Evolutionary conservation across 2,329 filamentous ascomycete genomes (phyloP).

Genomic region (Aureobasidium pullulans): DNA sequence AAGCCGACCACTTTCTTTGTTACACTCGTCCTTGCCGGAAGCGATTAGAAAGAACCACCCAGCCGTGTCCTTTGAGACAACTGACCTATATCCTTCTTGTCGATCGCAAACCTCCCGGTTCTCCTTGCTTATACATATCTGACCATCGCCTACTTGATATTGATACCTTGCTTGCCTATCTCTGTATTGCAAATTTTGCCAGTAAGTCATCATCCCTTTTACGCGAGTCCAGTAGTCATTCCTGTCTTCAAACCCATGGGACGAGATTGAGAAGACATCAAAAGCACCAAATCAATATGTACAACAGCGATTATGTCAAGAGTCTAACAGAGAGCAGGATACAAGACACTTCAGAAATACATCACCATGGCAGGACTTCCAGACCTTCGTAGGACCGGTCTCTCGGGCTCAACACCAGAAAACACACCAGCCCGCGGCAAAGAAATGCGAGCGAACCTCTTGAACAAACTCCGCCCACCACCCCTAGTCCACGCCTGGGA

Average conservation of each 20-base stretch:
- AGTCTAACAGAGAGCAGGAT: no score
- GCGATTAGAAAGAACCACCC: not conserved
- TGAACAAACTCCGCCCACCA: conserved; percentile 35
- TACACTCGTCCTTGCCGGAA: not conserved
- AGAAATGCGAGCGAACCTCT: conserved; percentile 54
- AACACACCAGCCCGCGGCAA: conserved; percentile 67
- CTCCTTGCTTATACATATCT: not conserved
- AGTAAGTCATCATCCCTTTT: not conserved
- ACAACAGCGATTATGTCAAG: no score
- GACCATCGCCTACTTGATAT: not conserved
- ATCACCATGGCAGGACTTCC: conserved; percentile 16
- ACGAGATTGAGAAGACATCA: no score
- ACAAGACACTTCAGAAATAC: no score
- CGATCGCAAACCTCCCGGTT: not conserved
- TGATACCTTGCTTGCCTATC: not conserved
- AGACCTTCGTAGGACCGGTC: conserved; percentile 33
- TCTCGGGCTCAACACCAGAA: conserved; percentile 55
- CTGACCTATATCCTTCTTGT: not conserved
- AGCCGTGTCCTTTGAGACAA: not conserved
- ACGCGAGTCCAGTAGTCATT: no score
- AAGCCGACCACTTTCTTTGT: not conserved
- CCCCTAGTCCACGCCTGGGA: conserved; percentile 46
- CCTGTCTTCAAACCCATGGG: no score
- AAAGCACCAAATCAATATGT: no score
- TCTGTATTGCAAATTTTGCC: not conserved